A percentile compares a stretch with the other conserved stretches of the same genome.
Evolutionary conservation across 768 basidiomycete species (phyloP).

Genomic region (Suillus placidus): DNA sequence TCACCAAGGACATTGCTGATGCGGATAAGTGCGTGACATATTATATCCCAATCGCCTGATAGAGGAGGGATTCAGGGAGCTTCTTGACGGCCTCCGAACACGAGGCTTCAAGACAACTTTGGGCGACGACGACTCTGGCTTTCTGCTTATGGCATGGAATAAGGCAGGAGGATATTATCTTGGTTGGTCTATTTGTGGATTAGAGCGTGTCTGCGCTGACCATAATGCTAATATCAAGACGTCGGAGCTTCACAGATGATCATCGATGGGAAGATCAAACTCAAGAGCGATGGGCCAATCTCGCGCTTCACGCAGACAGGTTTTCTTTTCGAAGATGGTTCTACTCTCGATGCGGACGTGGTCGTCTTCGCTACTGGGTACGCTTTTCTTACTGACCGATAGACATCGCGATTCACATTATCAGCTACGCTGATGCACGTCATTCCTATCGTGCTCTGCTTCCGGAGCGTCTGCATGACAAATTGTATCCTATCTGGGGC

Average conservation of each 20-base stretch:
- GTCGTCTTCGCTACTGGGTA: slow-evolving; percentile 54
- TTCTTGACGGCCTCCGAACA: slow-evolving; percentile 57
- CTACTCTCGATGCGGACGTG: slow-evolving; percentile 49
- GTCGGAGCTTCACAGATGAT: slow-evolving; percentile 46
- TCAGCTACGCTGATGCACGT: slow-evolving; percentile 28
- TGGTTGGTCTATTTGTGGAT: slow-evolving; percentile 37
- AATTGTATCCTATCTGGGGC: slow-evolving; percentile 33
- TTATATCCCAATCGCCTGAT: not conserved
- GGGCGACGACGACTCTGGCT: slow-evolving; percentile 56
- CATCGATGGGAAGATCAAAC: slow-evolving; percentile 50
- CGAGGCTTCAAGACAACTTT: slow-evolving; percentile 58
- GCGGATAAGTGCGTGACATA: slow-evolving; percentile 50
- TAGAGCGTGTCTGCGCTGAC: not conserved
- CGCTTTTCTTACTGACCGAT: not conserved
- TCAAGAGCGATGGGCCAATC: slow-evolving; percentile 47
- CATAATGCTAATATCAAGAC: slow-evolving; percentile 25
- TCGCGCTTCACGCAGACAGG: slow-evolving; percentile 41
- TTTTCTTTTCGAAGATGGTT: slow-evolving; percentile 44
- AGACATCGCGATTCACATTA: not conserved
- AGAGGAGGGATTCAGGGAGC: slow-evolving; percentile 34
- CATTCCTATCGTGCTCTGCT: slow-evolving; percentile 21
- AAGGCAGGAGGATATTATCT: slow-evolving; percentile 70
- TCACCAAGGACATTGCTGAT: slow-evolving; percentile 49
- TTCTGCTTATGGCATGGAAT: slow-evolving; percentile 48
- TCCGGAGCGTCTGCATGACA: slow-evolving; percentile 17